Evolutionary conservation across 73 alveolate species (phyloP), one percentile per base, ranked within the genome.

Genomic region (Blepharisma japonicum): DNA sequence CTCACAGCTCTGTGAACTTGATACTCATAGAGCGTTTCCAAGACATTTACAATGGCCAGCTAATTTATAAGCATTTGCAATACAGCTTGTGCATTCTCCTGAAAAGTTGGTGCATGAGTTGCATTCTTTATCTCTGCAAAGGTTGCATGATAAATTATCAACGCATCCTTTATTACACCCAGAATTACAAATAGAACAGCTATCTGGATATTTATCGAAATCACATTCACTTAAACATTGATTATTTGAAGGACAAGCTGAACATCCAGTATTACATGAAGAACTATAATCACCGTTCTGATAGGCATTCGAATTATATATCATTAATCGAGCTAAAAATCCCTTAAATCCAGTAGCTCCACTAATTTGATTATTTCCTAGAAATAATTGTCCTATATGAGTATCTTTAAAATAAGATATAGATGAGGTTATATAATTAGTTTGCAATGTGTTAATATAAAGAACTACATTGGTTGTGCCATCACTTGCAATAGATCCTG

Each of bases 41-140:
- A 8, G 45, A 56, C 45, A 8, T 9, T 14, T 20, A 14, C 46
- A 14, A 56, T 56, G 18, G 6, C 9, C 9, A 8, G 45, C 72
- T 6, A 7, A 9, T 20, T 56, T 21, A 20, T 38, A 56, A 7
- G 7, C 6, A 56, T 56, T 7, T 7, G 6, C 45, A 20, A 7
- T 56, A 20, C 72, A 56, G 45, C 18, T 38, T 14, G 72, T 56
- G 45, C 72, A 56, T 7, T 56, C 72, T 14, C 9, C 72, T 14
- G 25, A 8, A 20, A 7, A 56, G 6, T 7, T 9, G 6, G 20
- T 9, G 18, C 72, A 56, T 56, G 18, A 8, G 8, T 56, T 21
- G 45, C 72, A 56, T 8, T 20, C 45, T 21, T 56, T 56, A 56
- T 56, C 72, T 21, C 72, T 38, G 45, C 72, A 56, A 7, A 56